Evolutionary conservation across 768 basidiomycete genomes (phyloP), one percentile per base, ranked within the genome.

Genomic region (Trametes meyenii): DNA sequence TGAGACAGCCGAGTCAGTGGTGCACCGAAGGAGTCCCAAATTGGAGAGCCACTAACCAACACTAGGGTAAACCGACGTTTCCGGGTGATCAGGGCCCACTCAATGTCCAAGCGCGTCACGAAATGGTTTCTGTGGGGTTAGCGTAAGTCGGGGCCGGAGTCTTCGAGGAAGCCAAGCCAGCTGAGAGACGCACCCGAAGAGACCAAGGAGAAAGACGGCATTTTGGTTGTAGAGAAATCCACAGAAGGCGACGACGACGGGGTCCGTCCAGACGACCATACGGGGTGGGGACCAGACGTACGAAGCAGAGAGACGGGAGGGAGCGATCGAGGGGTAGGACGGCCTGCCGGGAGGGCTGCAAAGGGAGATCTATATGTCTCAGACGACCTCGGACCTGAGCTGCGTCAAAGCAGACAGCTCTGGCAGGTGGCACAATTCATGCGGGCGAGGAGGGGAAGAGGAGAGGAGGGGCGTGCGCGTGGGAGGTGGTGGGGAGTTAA

Each of bases 211-310:
- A 45, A 63, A 58, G 51, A 63, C 46, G 24, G 56, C 48, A 35
- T 58, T 54, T 29, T 58, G 56, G 45, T 40, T 50, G 48, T 63
- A 63, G 50, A 63, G 13, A 33, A 54, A 54, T 40, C 23, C 56
- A 40, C 56, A 63, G 36, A 58, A 46, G 11, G 50, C 51, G 45
- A 63, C 33, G 10, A 63, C 62, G 23, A 38, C 21, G 62, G 62
- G 62, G 38, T 63, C 62, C 43, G 58, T 50, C 62, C 62, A 63
- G 57, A 33, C 33, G 24, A 52, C 50, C 61, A 62, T 62, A 33
- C 21, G 46, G 36, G 23, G 10, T 14, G 24, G 17, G 42, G 16
- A 8, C 14, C n/a, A n/a, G 42, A 55, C 16, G 26, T 8, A 17
- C 26, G n/a, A 23, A 16, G 46, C 29, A 8, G 48, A 13, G 26